phyloP scores from a whole-genome alignment of 192 early-diverging fungal genomes.

The Pilobolus umbonatus region DNA sequence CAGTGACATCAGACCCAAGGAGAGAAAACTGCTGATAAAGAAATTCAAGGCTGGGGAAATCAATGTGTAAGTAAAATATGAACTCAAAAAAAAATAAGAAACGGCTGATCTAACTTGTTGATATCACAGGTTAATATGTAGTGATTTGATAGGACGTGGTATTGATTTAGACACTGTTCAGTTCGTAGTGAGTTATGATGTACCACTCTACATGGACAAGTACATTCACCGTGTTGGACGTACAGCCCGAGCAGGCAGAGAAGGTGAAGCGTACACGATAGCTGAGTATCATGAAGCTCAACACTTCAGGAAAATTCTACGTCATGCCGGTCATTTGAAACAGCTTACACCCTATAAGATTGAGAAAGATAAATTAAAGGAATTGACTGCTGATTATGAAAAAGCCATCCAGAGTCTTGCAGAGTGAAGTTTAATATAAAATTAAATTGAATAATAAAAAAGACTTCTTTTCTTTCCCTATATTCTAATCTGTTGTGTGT shows the following conservation, averaged over 20 bases:
- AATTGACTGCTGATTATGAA: slow-evolving; percentile 33
- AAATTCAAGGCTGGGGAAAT: slow-evolving; percentile 66
- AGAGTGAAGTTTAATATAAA: slow-evolving; percentile 9
- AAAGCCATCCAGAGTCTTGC: slow-evolving; percentile 33
- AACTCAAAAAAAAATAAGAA: background rate
- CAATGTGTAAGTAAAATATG: slow-evolving; percentile 39
- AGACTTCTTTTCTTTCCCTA: background rate
- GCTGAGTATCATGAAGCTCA: slow-evolving; percentile 63
- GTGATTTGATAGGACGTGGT: slow-evolving; percentile 87
- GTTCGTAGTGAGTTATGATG: slow-evolving; percentile 84
- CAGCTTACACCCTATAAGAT: slow-evolving; percentile 52
- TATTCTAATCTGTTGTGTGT: background rate
- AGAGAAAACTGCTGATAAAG: slow-evolving; percentile 58
- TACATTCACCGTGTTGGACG: slow-evolving; percentile 94
- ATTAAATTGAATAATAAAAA: background rate
- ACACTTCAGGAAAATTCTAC: slow-evolving; percentile 72
- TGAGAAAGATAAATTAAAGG: slow-evolving; percentile 34
- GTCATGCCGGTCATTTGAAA: slow-evolving; percentile 54
- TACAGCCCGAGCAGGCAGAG: slow-evolving; percentile 82
- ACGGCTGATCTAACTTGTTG: background rate
- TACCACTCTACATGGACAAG: slow-evolving; percentile 72
- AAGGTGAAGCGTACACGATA: slow-evolving; percentile 74
- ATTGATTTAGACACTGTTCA: slow-evolving; percentile 80
- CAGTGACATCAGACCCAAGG: slow-evolving; percentile 59
- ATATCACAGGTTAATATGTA: slow-evolving; percentile 58